These are phyloP conservation scores for Nannizziopsis arthrosporioides DNA, from an alignment of 2,329 filamentous ascomycete species.

Conservation along the genomic window DNA sequence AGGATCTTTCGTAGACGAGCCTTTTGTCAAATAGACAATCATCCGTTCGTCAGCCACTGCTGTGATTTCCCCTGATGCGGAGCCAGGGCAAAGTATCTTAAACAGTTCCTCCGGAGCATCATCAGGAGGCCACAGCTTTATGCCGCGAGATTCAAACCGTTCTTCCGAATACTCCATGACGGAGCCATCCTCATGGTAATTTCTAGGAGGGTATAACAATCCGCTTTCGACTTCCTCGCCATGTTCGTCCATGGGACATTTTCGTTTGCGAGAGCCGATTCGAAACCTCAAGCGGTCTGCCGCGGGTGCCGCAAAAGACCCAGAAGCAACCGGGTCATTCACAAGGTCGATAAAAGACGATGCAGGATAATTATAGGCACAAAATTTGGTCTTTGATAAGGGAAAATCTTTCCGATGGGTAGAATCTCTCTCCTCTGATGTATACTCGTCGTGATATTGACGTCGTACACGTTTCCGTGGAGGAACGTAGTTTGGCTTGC, in stretches of 20 bases:
- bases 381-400: conserved; percentile 35
- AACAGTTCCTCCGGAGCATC: conserved; percentile 29
- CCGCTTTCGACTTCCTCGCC: conserved; percentile 19
- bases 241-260: conserved; percentile 28
- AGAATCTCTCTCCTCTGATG: conserved; percentile 15
- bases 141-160: conserved; percentile 28
- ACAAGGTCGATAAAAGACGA: conserved; percentile 36
- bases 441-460: conserved; percentile 33
- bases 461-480: conserved; percentile 29
- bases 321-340: conserved; percentile 26
- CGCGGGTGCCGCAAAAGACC: conserved; percentile 19
- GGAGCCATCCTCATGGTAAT: conserved; percentile 18
- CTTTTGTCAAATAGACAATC: conserved; percentile 15
- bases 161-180: conserved; percentile 29
- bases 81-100: conserved; percentile 30
- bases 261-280: conserved; percentile 33
- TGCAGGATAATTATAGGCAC: conserved; percentile 31
- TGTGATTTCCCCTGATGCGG: conserved; percentile 19
- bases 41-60: conserved; percentile 15
- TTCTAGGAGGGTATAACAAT: conserved; percentile 23
- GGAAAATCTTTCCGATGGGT: conserved; percentile 30
- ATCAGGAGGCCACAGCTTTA: conserved; percentile 33
- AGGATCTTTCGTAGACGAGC: conserved; percentile 1
- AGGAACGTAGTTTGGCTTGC: conserved; percentile 26
- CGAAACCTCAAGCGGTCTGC: conserved; percentile 33